Evolutionary conservation across 441 rosid species (phyloP).

Genomic region (Erodium moschatum): DNA sequence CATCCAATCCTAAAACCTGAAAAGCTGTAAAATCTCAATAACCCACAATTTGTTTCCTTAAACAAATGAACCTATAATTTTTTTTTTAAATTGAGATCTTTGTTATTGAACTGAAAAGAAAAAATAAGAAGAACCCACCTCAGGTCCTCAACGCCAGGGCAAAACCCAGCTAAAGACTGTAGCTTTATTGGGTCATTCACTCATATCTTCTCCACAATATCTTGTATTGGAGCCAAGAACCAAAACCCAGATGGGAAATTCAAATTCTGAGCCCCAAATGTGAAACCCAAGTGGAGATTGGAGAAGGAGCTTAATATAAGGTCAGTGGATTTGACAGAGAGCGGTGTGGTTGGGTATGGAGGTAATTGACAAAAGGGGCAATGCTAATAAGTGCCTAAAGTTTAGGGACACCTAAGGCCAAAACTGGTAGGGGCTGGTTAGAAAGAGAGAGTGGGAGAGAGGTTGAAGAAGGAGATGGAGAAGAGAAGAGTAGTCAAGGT

Average conservation of each 20-base stretch:
- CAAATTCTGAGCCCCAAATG: conserved; percentile 18
- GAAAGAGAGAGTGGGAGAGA: neutral
- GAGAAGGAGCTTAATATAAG: conserved; percentile 17
- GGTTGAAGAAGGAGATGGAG: conserved; percentile 1
- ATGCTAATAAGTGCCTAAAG: conserved; percentile 2
- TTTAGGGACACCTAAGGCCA: neutral
- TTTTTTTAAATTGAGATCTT: neutral
- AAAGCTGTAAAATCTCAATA: conserved; percentile 23
- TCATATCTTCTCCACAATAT: conserved; percentile 10
- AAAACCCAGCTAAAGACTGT: conserved; percentile 5
- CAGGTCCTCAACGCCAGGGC: neutral
- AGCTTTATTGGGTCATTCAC: conserved; percentile 13
- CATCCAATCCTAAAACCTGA: conserved; percentile 20
- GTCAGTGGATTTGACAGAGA: conserved; percentile 17
- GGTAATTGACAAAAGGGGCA: conserved; percentile 27
- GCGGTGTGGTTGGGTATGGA: conserved; percentile 9
- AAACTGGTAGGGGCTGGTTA: neutral
- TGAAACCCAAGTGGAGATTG: conserved; percentile 19
- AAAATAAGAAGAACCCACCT: too few species aligned
- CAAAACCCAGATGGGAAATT: conserved; percentile 8
- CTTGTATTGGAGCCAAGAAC: neutral
- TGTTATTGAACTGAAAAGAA: neutral
- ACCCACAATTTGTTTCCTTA: conserved; percentile 7
- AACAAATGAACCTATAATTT: neutral
- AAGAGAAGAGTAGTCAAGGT: too few species aligned